These are phyloP conservation scores for Sparassis latifolia DNA, from an alignment of 1,284 basidiomycete species.

Conservation along the genomic window DNA sequence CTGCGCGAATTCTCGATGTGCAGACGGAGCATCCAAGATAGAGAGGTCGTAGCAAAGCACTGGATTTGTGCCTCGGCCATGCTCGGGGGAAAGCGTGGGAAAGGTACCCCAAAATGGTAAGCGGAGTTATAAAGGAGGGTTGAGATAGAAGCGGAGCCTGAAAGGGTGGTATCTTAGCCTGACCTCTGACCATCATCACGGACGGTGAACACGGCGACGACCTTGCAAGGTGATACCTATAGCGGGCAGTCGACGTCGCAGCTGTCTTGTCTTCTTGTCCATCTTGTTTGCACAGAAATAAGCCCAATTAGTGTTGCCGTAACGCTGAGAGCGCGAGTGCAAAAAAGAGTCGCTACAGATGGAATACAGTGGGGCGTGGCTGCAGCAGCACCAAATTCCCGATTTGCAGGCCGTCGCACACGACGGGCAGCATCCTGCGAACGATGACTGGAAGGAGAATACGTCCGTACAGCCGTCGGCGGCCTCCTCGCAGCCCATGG, in stretches of 20 bases:
- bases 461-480: constrained; percentile 24
- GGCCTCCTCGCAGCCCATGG: constrained; percentile 23
- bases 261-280: constrained; percentile 27
- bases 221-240: constrained; percentile 23
- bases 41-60: no score
- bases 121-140: constrained; percentile 5
- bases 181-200: constrained; percentile 26
- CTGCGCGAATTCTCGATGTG: no score
- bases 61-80: no score
- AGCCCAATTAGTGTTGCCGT: constrained; percentile 45
- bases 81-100: constrained; percentile 12
- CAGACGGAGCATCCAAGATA: no score
- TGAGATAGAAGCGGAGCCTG: constrained; percentile 17
- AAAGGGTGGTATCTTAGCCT: constrained; percentile 19
- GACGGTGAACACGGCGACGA: constrained; percentile 21
- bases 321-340: constrained; percentile 41
- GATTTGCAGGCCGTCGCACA: constrained; percentile 30
- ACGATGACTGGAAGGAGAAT: constrained; percentile 44
- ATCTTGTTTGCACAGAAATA: constrained; percentile 41
- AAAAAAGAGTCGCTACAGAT: constrained; percentile 41
- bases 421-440: constrained; percentile 30
- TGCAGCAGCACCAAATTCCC: constrained; percentile 37
- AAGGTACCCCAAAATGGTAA: constrained; percentile 6
- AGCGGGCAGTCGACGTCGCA: constrained; percentile 15
- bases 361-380: constrained; percentile 55